Base-by-base conservation (phyloP, 148 eudicot species). In the Polygonum maritimum region DNA sequence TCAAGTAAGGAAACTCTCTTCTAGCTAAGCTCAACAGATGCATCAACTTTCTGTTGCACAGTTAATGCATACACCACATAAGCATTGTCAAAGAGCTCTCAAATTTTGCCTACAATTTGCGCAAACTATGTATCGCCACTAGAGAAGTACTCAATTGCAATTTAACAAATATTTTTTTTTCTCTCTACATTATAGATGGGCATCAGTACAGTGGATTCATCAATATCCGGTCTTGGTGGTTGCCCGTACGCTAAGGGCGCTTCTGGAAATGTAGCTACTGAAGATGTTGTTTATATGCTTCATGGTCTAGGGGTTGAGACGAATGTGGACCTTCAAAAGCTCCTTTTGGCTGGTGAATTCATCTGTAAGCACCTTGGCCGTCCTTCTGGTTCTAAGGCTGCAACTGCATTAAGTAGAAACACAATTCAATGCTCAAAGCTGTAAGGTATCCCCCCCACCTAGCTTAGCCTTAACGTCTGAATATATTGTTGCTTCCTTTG, bases 231-330 rank as follows among this genome's bases (percentile, higher is more conserved):
- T 47, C 97, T 94, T 45, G 97, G 97, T 39, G 96, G 98, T 80
- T 94, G 97, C 80, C 98, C 98, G 48, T 94, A 92, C 72, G 98
- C 97, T 9, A 90, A 92, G 84, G 93, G 97, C 81, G 98, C 98
- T 75, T 80, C 97, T 16, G 98, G 97, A 18, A 94, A 94, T 76
- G 96, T 94, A 39, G 98, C 96, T 3, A 92, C 98, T 0, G 98
- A 94, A 80, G 98, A 94, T 82, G 98, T 94, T 33, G 22, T 67
- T 31, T 92, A 94, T 70, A 92, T 94, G 98, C 92, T 94, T 9
- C 82, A 85, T 75, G 98, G 98, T 45, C 85, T 94, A 2, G 92
- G 93, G 45, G 85, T 92, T n/a, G 76, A 82, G 83, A 90, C 97
- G 15, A 82, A 83, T 77, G 92, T 94, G 48, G 91, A 92, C 81